A percentile compares a stretch with the other conserved stretches of the same genome.
Evolutionary conservation across 192 early-diverging fungal genomes (phyloP).

Genomic region (Cladochytrium replicatum): DNA sequence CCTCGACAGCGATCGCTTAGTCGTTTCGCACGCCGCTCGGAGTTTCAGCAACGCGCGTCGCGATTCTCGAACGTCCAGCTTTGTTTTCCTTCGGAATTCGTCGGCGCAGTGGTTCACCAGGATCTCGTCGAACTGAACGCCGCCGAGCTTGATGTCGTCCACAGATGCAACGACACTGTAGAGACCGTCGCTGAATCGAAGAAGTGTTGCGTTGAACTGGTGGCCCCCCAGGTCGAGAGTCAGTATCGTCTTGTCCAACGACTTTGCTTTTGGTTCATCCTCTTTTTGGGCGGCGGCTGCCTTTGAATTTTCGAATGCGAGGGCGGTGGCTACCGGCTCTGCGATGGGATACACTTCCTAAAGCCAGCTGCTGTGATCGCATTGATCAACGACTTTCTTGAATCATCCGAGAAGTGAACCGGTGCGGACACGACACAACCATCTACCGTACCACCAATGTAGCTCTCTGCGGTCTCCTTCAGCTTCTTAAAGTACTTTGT

Average conservation of each 20-base stretch:
- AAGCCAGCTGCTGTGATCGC: conserved; percentile 72
- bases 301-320: conserved; percentile 67
- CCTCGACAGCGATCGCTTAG: conserved; percentile 81
- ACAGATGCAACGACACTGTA: conserved; percentile 67
- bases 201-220: conserved; percentile 70
- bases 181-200: conserved; percentile 72
- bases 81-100: conserved; percentile 82
- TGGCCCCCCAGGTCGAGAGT: conserved; percentile 85
- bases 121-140: conserved; percentile 75
- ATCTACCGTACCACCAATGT: conserved; percentile 65
- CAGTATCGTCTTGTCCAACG: conserved; percentile 63
- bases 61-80: conserved; percentile 68
- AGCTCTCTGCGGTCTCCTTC: conserved; percentile 81
- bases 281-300: conserved; percentile 12
- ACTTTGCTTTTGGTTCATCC: conserved; percentile 31
- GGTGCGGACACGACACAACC: conserved; percentile 82
- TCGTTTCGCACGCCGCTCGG: conserved; percentile 71
- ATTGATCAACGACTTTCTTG: conserved; percentile 53
- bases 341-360: conserved; percentile 66
- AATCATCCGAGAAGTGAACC: conserved; percentile 64
- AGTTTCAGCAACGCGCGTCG: conserved; percentile 74
- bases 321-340: conserved; percentile 83
- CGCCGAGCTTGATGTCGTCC: conserved; percentile 73
- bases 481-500: conserved; percentile 72
- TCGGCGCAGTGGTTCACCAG: conserved; percentile 67